These are phyloP conservation scores for Leishmania aethiopica DNA, from an alignment of 208 protist species.

Conservation along the genomic window DNA sequence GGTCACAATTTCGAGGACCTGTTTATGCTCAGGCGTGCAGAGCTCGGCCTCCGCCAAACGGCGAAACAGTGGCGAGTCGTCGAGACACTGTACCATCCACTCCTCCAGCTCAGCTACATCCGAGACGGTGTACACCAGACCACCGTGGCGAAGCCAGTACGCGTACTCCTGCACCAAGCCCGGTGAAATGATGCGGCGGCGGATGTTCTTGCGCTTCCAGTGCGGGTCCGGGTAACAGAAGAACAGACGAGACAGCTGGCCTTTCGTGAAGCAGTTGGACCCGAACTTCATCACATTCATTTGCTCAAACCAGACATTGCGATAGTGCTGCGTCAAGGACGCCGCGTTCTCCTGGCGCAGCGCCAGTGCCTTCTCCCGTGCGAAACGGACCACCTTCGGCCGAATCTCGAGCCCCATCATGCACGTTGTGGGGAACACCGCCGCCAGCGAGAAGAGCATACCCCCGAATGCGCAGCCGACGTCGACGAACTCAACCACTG, in stretches of 20 bases:
- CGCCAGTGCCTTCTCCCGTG: constrained; percentile 75
- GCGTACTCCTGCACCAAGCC: constrained; percentile 97
- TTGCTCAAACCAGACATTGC: constrained; percentile 96
- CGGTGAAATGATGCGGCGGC: constrained; percentile 96
- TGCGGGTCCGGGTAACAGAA: constrained; percentile 99
- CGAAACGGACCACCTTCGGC: constrained; percentile 93
- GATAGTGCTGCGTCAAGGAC: constrained; percentile 80
- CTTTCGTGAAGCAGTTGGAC: constrained; percentile 97
- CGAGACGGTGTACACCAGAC: constrained; percentile 97
- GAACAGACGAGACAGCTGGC: constrained; percentile 95
- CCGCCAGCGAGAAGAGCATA: constrained; percentile 89
- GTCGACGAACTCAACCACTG: constrained; percentile 90
- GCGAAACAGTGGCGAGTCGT: constrained; percentile 94
- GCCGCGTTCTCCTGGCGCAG: constrained; percentile 61
- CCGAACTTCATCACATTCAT: constrained; percentile 99
- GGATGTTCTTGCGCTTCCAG: constrained; percentile 98
- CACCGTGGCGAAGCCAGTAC: constrained; percentile 94
- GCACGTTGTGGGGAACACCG: constrained; percentile 93
- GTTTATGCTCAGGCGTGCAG: constrained; percentile 37
- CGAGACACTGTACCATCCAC: constrained; percentile 95
- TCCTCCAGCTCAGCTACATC: constrained; percentile 92
- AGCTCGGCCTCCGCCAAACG: constrained; percentile 77
- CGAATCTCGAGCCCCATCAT: constrained; percentile 98
- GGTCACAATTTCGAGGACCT: constrained; percentile 67
- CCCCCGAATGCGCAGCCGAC: constrained; percentile 98